Evolutionary conservation across 75 land plant species (phyloP), one percentile per base, ranked within the genome.

Genomic region (Selaginella tamariscina): DNA sequence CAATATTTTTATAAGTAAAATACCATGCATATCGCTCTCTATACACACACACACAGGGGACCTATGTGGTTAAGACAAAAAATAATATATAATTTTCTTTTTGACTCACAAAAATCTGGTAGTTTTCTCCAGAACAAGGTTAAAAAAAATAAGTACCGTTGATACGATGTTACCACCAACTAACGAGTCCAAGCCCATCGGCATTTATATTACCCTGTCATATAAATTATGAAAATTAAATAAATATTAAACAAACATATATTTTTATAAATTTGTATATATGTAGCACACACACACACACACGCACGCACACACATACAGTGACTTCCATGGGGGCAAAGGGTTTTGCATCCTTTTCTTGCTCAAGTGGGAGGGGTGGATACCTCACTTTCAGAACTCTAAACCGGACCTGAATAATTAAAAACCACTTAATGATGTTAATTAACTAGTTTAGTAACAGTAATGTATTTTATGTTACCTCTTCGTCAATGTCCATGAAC

Each of bases 321-420:
- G 67, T 84, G 32, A 91, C 71, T 49, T 74, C 76, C 97, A 91
- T 91, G 0, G 97, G 97, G 33, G 97, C 91, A 75, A 91, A 91
- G 68, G 88, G 85, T 54, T 82, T 79, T 27, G 81, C 75, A 72
- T 83, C 70, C 33, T 67, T 77, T 0, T 79, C 76, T 76, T 81
- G 84, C 72, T 91, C 88, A 56, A 85, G 9, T 55, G 92, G 92
- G 33, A 91, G 73, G 32, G 88, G 79, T 18, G 92, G 97, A 75
- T 85, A 91, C 56, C 70, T 83, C 31, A 88, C 68, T 65, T 77
- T 82, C 1, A 69, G 63, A 9, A 91, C 92, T 33, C 81, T 70
- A 56, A 91, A 91, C 31, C 80, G 83, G n/a, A 91, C 79, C 97
- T 91, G 82, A 31, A 75, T 30, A 54, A 18, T 15, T 5, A 39